Conservation (phyloP, 345 rosid genomes). For the Balakata baccata region DNA sequence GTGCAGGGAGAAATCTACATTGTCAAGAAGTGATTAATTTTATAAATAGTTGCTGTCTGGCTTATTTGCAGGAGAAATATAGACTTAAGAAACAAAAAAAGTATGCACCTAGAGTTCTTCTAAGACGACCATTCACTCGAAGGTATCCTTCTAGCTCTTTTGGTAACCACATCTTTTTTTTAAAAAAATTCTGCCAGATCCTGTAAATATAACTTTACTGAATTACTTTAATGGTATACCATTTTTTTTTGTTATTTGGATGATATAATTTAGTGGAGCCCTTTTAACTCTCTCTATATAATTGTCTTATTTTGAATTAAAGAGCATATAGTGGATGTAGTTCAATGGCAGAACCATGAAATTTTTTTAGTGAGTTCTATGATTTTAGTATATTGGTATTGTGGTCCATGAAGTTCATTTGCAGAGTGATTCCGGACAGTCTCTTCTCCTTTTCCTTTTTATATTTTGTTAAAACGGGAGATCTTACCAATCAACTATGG, state of each 20-base stretch:
- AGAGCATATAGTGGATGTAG: neutral
- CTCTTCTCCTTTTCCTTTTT: neutral
- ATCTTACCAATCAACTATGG: neutral
- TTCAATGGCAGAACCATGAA: neutral
- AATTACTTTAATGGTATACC: neutral
- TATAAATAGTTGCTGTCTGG: conserved; percentile 5
- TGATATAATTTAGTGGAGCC: neutral
- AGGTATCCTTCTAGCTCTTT: conserved; percentile 37
- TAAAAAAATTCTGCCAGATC: neutral
- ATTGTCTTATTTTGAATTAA: neutral
- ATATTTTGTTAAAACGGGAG: neutral
- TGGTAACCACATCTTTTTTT: neutral
- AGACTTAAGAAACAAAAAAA: conserved; percentile 86
- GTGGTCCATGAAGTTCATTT: neutral
- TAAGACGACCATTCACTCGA: conserved; percentile 73
- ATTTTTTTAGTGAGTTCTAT: neutral
- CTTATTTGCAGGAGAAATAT: conserved; percentile 71
- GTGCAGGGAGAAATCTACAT: neutral
- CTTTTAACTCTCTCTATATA: neutral
- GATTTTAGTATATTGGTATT: neutral
- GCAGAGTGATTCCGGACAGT: neutral
- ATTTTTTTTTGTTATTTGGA: neutral
- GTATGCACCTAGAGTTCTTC: conserved; percentile 81
- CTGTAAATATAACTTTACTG: neutral
- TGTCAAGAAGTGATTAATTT: neutral